Evolutionary conservation across 2,329 filamentous ascomycete species (phyloP).

Genomic region (Aspergillus proliferans): DNA sequence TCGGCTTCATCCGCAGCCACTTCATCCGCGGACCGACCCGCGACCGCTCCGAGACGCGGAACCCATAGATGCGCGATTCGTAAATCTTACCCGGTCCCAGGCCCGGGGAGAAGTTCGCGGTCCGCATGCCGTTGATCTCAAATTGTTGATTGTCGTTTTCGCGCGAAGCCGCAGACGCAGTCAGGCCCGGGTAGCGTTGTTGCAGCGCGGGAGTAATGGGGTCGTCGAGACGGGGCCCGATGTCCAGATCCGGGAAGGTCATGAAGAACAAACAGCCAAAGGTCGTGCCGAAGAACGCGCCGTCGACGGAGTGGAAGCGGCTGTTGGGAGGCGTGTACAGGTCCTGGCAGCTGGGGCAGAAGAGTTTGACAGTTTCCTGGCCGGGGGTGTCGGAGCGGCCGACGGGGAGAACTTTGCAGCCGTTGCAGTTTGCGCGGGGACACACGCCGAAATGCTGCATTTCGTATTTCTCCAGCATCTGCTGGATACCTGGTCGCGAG

Average conservation of each 20-base stretch:
- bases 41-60: constrained; percentile 85
- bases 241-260: constrained; percentile 93
- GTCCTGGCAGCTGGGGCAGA: constrained; percentile 93
- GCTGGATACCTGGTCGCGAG: constrained; percentile 89
- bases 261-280: constrained; percentile 97
- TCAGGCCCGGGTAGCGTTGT: constrained; percentile 21
- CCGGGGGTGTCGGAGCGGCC: constrained; percentile 91
- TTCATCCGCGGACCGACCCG: constrained; percentile 91
- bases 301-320: constrained; percentile 93
- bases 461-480: constrained; percentile 99
- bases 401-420: constrained; percentile 83
- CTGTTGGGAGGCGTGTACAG: constrained; percentile 97
- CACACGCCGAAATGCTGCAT: constrained; percentile 92
- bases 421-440: constrained; percentile 88
- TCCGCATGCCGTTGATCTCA: constrained; percentile 76
- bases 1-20: constrained; percentile 82
- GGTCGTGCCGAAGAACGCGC: constrained; percentile 95
- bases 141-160: constrained; percentile 43
- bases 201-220: constrained; percentile 26
- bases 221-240: constrained; percentile 61
- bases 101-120: constrained; percentile 80
- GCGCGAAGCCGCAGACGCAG: constrained; percentile 28
- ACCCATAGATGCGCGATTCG: constrained; percentile 93
- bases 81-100: constrained; percentile 79
- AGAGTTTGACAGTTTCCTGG: constrained; percentile 96